These are phyloP conservation scores for Chlorociboria aeruginascens DNA, from an alignment of 495 filamentous ascomycete genomes.

Conservation along the genomic window DNA sequence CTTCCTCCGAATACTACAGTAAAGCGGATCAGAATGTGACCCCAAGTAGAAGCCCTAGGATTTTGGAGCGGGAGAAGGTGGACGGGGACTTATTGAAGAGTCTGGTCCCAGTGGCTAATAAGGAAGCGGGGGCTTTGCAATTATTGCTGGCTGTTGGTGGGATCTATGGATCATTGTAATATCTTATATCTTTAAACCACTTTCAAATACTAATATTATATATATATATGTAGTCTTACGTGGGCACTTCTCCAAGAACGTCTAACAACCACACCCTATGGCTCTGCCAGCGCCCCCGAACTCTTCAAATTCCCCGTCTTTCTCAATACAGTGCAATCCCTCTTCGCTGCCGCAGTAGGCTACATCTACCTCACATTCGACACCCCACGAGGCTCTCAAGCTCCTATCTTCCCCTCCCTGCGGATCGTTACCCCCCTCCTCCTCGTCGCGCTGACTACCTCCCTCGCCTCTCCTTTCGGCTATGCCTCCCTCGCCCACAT, in stretches of 20 bases:
- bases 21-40: slow-evolving; percentile 23
- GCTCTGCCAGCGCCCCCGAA: slow-evolving; percentile 41
- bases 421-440: slow-evolving; percentile 66
- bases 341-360: slow-evolving; percentile 73
- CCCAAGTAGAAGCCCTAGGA: slow-evolving; percentile 11
- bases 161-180: slow-evolving; percentile 94
- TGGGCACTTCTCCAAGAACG: slow-evolving; percentile 97
- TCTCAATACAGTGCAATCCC: slow-evolving; percentile 90
- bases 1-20: slow-evolving; percentile 48
- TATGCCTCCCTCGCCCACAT: slow-evolving; percentile 89
- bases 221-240: slow-evolving; percentile 51
- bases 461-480: slow-evolving; percentile 86
- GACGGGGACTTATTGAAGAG: slow-evolving; percentile 20
- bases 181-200: neutral
- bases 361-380: slow-evolving; percentile 66
- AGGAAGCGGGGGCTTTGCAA: slow-evolving; percentile 48
- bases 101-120: slow-evolving; percentile 19
- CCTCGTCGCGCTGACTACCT: slow-evolving; percentile 75
- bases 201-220: neutral
- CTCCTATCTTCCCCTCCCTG: slow-evolving; percentile 64
- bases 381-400: slow-evolving; percentile 37
- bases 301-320: slow-evolving; percentile 89
- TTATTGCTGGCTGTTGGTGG: slow-evolving; percentile 80
- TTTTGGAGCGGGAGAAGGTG: slow-evolving; percentile 18
- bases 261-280: slow-evolving; percentile 90